phyloP scores from a whole-genome alignment of 345 rosid species.

The Euphorbia pulcherrima region DNA sequence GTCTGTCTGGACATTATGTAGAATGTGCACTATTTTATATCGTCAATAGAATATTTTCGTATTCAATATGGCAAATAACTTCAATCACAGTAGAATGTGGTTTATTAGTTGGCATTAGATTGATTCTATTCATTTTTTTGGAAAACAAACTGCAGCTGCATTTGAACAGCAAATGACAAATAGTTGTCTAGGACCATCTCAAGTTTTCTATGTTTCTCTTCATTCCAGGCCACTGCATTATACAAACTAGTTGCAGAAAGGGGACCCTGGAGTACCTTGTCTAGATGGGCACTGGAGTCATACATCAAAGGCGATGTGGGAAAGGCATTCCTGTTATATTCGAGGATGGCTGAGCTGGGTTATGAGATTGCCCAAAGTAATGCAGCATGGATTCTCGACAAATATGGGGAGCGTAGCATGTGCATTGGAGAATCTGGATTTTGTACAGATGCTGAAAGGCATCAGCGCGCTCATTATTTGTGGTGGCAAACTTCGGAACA shows the following conservation, averaged over 20 bases:
- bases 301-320: slow-evolving; percentile 92
- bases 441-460: slow-evolving; percentile 84
- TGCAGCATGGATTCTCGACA: slow-evolving; percentile 99
- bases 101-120: neutral
- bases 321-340: slow-evolving; percentile 75
- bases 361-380: slow-evolving; percentile 97
- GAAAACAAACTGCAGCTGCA: neutral
- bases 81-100: neutral
- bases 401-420: slow-evolving; percentile 86
- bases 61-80: neutral
- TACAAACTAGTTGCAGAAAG: slow-evolving; percentile 96
- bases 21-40: no score
- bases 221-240: slow-evolving; percentile 74
- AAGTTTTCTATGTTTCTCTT: neutral
- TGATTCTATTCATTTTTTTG: neutral
- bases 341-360: slow-evolving; percentile 97
- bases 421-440: slow-evolving; percentile 92
- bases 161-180: neutral
- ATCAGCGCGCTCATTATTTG: slow-evolving; percentile 84
- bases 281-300: slow-evolving; percentile 98
- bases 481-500: slow-evolving; percentile 99
- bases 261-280: slow-evolving; percentile 97
- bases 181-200: neutral
- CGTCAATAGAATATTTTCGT: neutral
- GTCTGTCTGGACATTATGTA: no score